Conservation (phyloP, 2,329 filamentous ascomycete genomes). For the Fusarium albosuccineum region DNA sequence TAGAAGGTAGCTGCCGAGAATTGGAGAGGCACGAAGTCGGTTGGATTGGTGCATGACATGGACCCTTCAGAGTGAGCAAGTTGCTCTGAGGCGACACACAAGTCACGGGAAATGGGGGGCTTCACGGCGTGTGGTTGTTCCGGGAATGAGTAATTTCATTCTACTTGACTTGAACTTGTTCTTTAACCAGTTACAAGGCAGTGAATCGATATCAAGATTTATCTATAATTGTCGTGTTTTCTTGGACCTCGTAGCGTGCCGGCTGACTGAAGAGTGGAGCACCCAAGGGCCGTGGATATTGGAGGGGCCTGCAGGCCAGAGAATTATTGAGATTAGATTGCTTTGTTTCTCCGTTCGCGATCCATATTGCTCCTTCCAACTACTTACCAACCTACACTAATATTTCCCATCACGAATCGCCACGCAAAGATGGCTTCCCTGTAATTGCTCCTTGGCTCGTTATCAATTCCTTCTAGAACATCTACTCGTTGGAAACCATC, state of each 20-base stretch:
- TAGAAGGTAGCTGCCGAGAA: neutral
- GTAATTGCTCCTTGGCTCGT: constrained; percentile 19
- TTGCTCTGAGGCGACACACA: neutral
- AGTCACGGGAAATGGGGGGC: too few relatives aligned
- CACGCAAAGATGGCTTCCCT: constrained; percentile 36
- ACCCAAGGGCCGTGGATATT: constrained; percentile 20
- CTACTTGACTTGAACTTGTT: neutral
- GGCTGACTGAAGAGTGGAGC: neutral
- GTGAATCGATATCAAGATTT: neutral
- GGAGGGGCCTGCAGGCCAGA: constrained; percentile 39
- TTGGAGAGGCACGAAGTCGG: too few relatives aligned
- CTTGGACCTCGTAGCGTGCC: too few relatives aligned
- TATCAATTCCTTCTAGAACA: neutral
- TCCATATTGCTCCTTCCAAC: constrained; percentile 16
- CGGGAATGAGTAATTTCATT: too few relatives aligned
- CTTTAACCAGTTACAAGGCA: neutral
- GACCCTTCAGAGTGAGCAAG: too few relatives aligned
- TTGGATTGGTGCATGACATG: too few relatives aligned
- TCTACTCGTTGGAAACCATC: constrained; percentile 5
- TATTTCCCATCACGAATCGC: constrained; percentile 27
- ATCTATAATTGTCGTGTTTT: too few relatives aligned
- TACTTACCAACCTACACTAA: constrained; percentile 15
- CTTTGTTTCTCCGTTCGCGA: constrained; percentile 44
- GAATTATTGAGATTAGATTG: constrained; percentile 46
- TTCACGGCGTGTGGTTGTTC: too few relatives aligned